These are phyloP conservation scores for Fusarium oligoseptatum DNA, from an alignment of 2,329 filamentous ascomycete species.

Conservation along the genomic window DNA sequence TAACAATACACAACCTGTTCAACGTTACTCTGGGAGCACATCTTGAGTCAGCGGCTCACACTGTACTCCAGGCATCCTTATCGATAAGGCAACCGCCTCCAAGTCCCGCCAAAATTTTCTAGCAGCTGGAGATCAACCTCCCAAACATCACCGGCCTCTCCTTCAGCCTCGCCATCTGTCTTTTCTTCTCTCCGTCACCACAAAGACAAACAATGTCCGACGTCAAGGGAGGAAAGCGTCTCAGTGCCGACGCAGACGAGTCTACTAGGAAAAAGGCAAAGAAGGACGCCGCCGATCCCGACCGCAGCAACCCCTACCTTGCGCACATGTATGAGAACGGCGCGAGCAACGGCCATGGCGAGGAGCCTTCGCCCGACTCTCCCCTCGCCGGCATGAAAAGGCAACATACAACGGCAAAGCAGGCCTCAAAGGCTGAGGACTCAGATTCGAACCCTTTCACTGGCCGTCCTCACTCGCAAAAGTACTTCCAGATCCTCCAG, in stretches of 20 bases:
- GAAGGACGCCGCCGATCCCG: conserved; percentile 53
- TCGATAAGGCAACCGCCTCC: conserved; percentile 49
- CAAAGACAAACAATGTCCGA: conserved; percentile 55
- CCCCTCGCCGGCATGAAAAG: conserved; percentile 77
- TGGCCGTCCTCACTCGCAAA: conserved; percentile 78
- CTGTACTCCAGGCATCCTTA: conserved; percentile 45
- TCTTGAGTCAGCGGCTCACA: conserved; percentile 7
- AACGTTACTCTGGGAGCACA: not conserved
- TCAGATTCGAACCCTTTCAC: conserved; percentile 89
- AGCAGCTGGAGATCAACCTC: conserved; percentile 31
- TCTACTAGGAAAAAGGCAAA: conserved; percentile 59
- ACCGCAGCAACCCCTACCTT: conserved; percentile 82
- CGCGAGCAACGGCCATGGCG: conserved; percentile 54
- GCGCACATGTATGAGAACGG: conserved; percentile 82
- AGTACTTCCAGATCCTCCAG: conserved; percentile 92
- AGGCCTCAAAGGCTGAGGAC: conserved; percentile 83
- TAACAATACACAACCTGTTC: not conserved
- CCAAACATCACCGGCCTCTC: conserved; percentile 29
- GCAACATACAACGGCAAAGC: conserved; percentile 82
- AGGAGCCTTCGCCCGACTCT: conserved; percentile 55
- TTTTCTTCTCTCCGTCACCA: conserved; percentile 11
- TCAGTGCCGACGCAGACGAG: conserved; percentile 59
- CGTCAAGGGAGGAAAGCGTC: conserved; percentile 57
- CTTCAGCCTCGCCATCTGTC: conserved; percentile 43
- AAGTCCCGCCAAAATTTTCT: conserved; percentile 50